Percentiles rank a stretch among this genome's conserved stretches.
These are phyloP conservation scores for Xylaria sp. DNA, from an alignment of 2,329 filamentous ascomycete species.

Conservation along the genomic window DNA sequence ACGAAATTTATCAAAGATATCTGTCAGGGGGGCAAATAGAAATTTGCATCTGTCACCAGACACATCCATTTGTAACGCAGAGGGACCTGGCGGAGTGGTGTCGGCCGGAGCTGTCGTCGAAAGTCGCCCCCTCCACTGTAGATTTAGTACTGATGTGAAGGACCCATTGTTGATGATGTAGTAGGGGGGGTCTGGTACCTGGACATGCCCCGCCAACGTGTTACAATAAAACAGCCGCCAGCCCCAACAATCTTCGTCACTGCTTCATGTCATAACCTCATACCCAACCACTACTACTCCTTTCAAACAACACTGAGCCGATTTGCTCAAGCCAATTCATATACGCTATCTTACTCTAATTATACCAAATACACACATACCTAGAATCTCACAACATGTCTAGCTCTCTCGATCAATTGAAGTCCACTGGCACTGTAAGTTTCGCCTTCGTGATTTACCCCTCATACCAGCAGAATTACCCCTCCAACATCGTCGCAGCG, in stretches of 20 bases:
- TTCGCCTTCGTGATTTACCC: conserved; percentile 42
- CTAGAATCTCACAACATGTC: conserved; percentile 67
- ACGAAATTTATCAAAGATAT: not conserved
- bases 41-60: conserved; percentile 25
- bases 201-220: conserved; percentile 1
- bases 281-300: conserved; percentile 13
- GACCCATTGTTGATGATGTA: not conserved
- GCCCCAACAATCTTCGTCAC: conserved; percentile 23
- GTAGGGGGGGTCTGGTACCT: not conserved
- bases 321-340: not conserved
- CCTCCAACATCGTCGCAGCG: conserved; percentile 42
- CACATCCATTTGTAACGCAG: conserved; percentile 9
- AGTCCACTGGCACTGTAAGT: conserved; percentile 95
- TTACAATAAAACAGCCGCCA: conserved; percentile 5
- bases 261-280: conserved; percentile 21
- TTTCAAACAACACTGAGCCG: not conserved
- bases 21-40: conserved; percentile 13
- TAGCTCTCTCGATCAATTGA: conserved; percentile 94
- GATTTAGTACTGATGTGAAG: not conserved
- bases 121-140: conserved; percentile 18
- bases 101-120: conserved; percentile 13
- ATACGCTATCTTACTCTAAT: not conserved
- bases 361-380: conserved; percentile 5
- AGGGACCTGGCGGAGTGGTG: conserved; percentile 20
- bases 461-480: conserved; percentile 42